Evolutionary conservation across 164 flowering plant genomes (phyloP), one percentile per base, ranked within the genome.

Genomic region (Santalum album): DNA sequence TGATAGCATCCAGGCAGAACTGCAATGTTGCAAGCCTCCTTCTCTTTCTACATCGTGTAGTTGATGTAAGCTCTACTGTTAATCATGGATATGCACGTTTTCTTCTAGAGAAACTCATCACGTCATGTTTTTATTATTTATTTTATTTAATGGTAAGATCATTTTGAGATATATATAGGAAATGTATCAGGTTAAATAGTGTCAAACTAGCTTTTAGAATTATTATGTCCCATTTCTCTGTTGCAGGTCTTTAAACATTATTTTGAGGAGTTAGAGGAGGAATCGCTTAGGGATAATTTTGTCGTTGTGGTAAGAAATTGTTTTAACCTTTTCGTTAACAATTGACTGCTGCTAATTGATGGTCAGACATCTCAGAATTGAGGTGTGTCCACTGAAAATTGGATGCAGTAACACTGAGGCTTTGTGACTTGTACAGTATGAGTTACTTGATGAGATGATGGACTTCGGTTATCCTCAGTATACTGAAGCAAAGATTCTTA

Each of bases 381-480:
- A 15, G 14, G 14, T 14, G 16, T 38, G 1, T 38, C 14, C 14
- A 11, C 10, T 6, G 2, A 18, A 20, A 17, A 19, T n/a, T 57
- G 18, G 62, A 25, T 56, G 23, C 35, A 19, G 49, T 64, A 29
- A 38, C 58, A 15, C 23, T 66, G 53, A 36, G 62, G 56, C 39
- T 1, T 60, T 62, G 6, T 58, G 43, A 27, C 50, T 42, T 60
- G 64, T 47, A 63, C 77, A 94, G 99, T 94, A 94, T 56, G 99
- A 94, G 69, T 71, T 94, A 59, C 99, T 94, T 60, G 99, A 94
- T 64, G 99, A 94, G 65, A 87, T 94, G 75, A 94, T 94, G 99
- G 99, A 94, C 75, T 94, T 87, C 65, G 99, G 99, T 29, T 94
- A 90, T 71, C 99, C 99, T 62, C 99, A 94, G 63, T 94, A 74